phyloP scores from a whole-genome alignment of 2,329 filamentous ascomycete species.

The Trichoderma arundinaceum region DNA sequence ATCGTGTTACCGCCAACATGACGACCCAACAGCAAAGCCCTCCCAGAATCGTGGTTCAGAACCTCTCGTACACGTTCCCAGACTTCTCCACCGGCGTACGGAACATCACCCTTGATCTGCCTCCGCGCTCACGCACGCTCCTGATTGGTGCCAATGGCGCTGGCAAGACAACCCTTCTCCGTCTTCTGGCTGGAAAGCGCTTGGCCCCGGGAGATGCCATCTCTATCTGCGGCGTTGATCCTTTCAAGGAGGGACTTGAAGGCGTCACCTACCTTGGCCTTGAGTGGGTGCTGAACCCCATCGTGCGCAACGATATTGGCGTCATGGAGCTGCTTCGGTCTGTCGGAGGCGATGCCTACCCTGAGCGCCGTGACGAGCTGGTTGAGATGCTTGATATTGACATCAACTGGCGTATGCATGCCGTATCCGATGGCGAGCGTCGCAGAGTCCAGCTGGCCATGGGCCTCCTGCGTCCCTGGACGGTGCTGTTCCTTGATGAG shows the following conservation, averaged over 20 bases:
- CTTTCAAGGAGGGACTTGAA: slow-evolving; percentile 87
- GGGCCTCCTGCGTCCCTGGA: slow-evolving; percentile 92
- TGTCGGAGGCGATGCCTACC: slow-evolving; percentile 85
- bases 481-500: slow-evolving; percentile 87
- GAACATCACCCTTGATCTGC: slow-evolving; percentile 76
- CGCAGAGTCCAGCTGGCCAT: slow-evolving; percentile 93
- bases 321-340: slow-evolving; percentile 83
- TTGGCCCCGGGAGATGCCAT: slow-evolving; percentile 80
- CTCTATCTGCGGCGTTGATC: slow-evolving; percentile 80
- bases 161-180: slow-evolving; percentile 94
- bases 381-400: slow-evolving; percentile 91
- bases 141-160: slow-evolving; percentile 96
- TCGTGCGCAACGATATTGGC: slow-evolving; percentile 93
- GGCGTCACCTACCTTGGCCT: slow-evolving; percentile 96
- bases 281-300: slow-evolving; percentile 97
- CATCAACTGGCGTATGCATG: slow-evolving; percentile 90
- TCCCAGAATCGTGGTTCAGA: slow-evolving; percentile 72
- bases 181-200: slow-evolving; percentile 91
- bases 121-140: slow-evolving; percentile 82
- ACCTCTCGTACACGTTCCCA: slow-evolving; percentile 87
- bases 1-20: slow-evolving; percentile 9
- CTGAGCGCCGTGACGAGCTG: slow-evolving; percentile 83
- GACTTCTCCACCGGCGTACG: slow-evolving; percentile 81
- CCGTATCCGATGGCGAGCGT: slow-evolving; percentile 90
- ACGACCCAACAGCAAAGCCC: slow-evolving; percentile 28